Percentiles rank a stretch among this genome's conserved stretches.
phyloP scores from a whole-genome alignment of 2,329 filamentous ascomycete species.

The Fusarium buharicum region DNA sequence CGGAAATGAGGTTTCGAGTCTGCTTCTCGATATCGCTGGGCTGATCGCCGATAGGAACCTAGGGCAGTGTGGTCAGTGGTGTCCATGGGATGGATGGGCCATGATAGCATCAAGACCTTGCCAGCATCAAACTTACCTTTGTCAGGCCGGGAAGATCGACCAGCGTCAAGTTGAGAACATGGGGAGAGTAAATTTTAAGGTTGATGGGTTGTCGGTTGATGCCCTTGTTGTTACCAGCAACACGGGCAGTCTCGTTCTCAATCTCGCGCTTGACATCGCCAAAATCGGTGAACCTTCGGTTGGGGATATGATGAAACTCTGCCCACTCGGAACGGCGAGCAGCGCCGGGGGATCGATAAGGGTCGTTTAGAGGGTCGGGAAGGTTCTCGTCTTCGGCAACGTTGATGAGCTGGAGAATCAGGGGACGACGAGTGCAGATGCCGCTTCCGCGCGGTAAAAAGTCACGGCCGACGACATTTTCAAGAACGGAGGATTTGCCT shows the following conservation, averaged over 20 bases:
- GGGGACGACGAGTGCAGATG: conserved; percentile 91
- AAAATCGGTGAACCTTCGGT: conserved; percentile 90
- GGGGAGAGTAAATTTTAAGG: conserved; percentile 96
- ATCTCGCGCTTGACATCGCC: conserved; percentile 94
- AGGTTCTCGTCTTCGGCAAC: conserved; percentile 80
- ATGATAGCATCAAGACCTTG: conserved; percentile 19
- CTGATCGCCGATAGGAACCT: conserved; percentile 97
- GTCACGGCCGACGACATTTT: conserved; percentile 98
- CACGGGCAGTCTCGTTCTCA: conserved; percentile 93
- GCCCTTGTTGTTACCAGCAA: conserved; percentile 94
- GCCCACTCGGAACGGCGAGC: conserved; percentile 79
- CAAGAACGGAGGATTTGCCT: conserved; percentile 96
- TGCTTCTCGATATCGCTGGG: conserved; percentile 98
- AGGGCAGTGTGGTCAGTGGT: conserved; percentile 33
- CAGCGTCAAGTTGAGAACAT: conserved; percentile 94
- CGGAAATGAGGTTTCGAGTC: conserved; percentile 93
- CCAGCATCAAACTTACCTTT: conserved; percentile 68
- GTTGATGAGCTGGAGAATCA: conserved; percentile 99
- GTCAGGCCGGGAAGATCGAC: conserved; percentile 96
- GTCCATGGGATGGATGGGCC: conserved; percentile 23
- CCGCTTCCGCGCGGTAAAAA: conserved; percentile 96
- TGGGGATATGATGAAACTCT: conserved; percentile 95
- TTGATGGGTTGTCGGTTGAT: conserved; percentile 98
- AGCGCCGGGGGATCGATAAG: conserved; percentile 81
- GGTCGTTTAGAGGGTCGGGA: conserved; percentile 71